A percentile compares a stretch with the other conserved stretches of the same genome.
Conservation (phyloP, 257 asterid genomes). For the Orobanche coerulescens region DNA sequence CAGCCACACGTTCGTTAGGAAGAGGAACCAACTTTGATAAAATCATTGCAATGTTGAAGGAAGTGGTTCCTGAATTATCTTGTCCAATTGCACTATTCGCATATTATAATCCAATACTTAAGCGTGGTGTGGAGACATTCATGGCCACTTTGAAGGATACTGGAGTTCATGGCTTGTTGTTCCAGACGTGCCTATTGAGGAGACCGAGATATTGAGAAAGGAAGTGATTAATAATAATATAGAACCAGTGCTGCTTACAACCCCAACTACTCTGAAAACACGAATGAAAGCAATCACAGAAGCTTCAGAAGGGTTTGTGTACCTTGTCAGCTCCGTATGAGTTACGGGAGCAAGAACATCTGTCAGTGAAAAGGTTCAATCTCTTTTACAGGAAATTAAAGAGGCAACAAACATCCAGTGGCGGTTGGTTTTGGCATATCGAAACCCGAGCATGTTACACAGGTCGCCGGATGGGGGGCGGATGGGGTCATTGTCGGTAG, state of each 20-base stretch:
- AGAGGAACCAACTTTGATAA: constrained; percentile 63
- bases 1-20: constrained; percentile 68
- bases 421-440: constrained; percentile 96
- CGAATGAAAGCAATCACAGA: constrained; percentile 79
- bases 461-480: constrained; percentile 91
- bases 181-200: constrained; percentile 90
- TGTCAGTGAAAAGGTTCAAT: constrained; percentile 56
- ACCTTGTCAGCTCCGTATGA: constrained; percentile 84
- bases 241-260: constrained; percentile 83
- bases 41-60: constrained; percentile 70
- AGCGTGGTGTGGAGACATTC: constrained; percentile 72
- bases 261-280: constrained; percentile 70
- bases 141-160: constrained; percentile 65
- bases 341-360: constrained; percentile 84
- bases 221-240: constrained; percentile 55
- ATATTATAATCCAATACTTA: constrained; percentile 86
- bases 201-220: constrained; percentile 71
- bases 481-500: constrained; percentile 93
- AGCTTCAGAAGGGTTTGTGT: constrained; percentile 79
- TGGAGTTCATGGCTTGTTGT: constrained; percentile 86
- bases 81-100: constrained; percentile 78
- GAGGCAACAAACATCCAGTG: constrained; percentile 68
- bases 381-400: constrained; percentile 67
- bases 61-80: constrained; percentile 74
- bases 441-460: constrained; percentile 75